Evolutionary conservation across 73 alveolate genomes (phyloP), one percentile per base, ranked within the genome.

Genomic region (Paramecium sexaurelia): DNA sequence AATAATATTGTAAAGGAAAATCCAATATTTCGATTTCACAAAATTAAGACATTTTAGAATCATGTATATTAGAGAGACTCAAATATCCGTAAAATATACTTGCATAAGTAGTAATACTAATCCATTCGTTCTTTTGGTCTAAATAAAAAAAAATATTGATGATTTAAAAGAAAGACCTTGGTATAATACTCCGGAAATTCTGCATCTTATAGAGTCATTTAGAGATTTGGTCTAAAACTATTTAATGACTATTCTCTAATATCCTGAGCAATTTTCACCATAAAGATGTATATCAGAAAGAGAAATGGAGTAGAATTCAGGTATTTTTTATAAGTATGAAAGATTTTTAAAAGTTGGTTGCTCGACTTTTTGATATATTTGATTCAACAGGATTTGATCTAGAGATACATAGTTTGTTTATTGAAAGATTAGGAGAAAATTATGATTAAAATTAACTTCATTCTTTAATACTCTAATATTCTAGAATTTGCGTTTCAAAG

Each of bases 311-410:
- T 0, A 61, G 11, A 61, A 26, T 29, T n/a, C 20, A 32, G 83
- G 83, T 61, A 61, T 22, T 9, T 22, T 4, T 6, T 1, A 8
- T 29, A 11, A 29, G 11, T 61, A 61, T 29, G 39, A 61, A 26
- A 61, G 83, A 61, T 5, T 9, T 29, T 22, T 61, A 22, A 29
- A 61, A 61, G 24, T 29, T 61, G 26, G 41, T 78, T 13, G 90
- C 90, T 3, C 13, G 90, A 41, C 40, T 78, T 19, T 78, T 78
- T 78, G 90, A 78, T 43, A 45, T 78, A 7, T 78, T 78, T 20
- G 90, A 78, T 22, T 8, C 35, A 39, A 78, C 19, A 1, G 90
- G 90, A 78, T 78, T 39, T 41, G 90, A 78, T 78, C 9, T 26
- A 24, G 90, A 37, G 0, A 29, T 39, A 22, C 56, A n/a, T 4